phyloP scores from a whole-genome alignment of 2,329 filamentous ascomycete genomes.

The Alternaria angustiovoidea region DNA sequence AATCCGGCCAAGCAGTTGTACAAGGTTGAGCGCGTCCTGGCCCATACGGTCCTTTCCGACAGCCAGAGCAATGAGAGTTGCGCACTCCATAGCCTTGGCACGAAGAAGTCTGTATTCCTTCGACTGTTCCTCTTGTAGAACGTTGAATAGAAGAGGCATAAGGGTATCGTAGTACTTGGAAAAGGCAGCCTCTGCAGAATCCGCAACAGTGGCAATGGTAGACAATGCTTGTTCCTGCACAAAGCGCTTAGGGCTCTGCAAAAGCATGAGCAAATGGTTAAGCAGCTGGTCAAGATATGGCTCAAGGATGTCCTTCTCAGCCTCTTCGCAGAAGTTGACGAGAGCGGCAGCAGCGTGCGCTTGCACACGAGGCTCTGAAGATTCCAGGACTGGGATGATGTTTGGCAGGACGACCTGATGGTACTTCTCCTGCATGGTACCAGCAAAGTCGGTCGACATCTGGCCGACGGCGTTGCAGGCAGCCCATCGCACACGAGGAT shows the following conservation, averaged over 20 bases:
- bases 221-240: slow-evolving; percentile 98
- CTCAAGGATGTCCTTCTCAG: slow-evolving; percentile 88
- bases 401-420: slow-evolving; percentile 86
- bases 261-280: slow-evolving; percentile 82
- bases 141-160: slow-evolving; percentile 93
- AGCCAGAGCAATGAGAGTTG: slow-evolving; percentile 91
- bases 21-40: slow-evolving; percentile 83
- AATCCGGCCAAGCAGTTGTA: slow-evolving; percentile 85
- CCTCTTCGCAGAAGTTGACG: slow-evolving; percentile 99
- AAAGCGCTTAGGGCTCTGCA: slow-evolving; percentile 92
- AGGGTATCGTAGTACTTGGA: slow-evolving; percentile 93
- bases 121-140: slow-evolving; percentile 86
- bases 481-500: slow-evolving; percentile 94
- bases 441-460: slow-evolving; percentile 99
- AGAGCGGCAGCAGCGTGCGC: slow-evolving; percentile 96
- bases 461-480: slow-evolving; percentile 98
- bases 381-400: slow-evolving; percentile 91
- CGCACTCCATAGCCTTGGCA: slow-evolving; percentile 99
- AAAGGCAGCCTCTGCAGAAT: slow-evolving; percentile 94
- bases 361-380: slow-evolving; percentile 90
- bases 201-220: slow-evolving; percentile 98
- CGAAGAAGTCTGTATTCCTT: slow-evolving; percentile 91
- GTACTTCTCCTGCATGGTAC: slow-evolving; percentile 96
- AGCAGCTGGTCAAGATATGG: slow-evolving; percentile 92
- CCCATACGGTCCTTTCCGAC: slow-evolving; percentile 94